Evolutionary conservation across 2,329 filamentous ascomycete genomes (phyloP).

Genomic region (Fusarium agapanthi): DNA sequence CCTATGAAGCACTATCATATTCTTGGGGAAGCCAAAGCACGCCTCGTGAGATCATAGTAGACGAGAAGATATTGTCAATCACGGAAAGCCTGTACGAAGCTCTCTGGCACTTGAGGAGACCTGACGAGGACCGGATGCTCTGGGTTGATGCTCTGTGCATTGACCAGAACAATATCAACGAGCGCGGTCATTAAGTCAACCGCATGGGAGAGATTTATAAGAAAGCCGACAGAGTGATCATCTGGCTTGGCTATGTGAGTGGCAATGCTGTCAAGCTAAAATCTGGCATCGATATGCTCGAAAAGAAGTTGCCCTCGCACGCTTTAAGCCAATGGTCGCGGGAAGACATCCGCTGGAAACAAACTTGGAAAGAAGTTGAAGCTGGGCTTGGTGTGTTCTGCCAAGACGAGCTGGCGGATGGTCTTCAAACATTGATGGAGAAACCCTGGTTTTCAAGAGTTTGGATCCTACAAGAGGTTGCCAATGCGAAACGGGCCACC

Average conservation of each 20-base stretch:
- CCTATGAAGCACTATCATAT: slow-evolving; percentile 14
- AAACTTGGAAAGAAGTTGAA: too few relatives aligned
- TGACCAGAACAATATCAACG: slow-evolving; percentile 2
- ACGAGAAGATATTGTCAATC: not conserved
- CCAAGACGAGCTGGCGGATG: not conserved
- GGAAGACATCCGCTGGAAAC: too few relatives aligned
- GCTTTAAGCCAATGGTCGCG: too few relatives aligned
- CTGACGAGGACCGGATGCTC: not conserved
- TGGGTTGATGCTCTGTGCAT: slow-evolving; percentile 22
- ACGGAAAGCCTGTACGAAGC: not conserved
- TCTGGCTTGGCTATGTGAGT: not conserved
- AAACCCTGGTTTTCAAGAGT: slow-evolving; percentile 18
- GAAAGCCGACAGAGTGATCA: not conserved
- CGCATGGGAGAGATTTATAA: not conserved
- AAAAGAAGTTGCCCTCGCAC: too few relatives aligned
- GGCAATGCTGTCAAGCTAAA: rapidly evolving
- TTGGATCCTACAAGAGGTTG: slow-evolving; percentile 21
- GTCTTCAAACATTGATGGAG: rapidly evolving
- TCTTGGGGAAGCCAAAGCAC: not conserved
- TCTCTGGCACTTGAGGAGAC: not conserved
- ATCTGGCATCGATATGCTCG: not conserved
- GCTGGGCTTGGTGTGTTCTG: too few relatives aligned
- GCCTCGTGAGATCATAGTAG: not conserved
- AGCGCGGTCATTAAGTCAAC: slow-evolving; percentile 13
- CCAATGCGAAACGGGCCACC: not conserved